Base-by-base conservation (phyloP, 441 rosid genomes). In the Syzygium syzygioides region DNA sequence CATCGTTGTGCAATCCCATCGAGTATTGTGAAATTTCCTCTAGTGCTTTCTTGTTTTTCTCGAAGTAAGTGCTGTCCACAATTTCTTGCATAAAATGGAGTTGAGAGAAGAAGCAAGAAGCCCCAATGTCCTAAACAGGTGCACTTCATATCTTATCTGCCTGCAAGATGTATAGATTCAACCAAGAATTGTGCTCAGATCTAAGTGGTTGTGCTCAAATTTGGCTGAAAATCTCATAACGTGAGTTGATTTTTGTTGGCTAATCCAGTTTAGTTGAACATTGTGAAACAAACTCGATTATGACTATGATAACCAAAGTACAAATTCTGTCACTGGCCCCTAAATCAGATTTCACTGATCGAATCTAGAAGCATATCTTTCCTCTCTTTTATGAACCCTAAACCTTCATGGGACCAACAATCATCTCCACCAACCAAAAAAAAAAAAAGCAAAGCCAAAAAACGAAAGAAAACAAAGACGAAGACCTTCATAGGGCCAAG, bases 1-100 rank as follows among this genome's bases (percentile, higher is more conserved):
- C 50, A 56, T 87, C 68, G 85, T 48, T 48, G 85, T 87, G 41
- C 93, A 88, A 45, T 34, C 89, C 20, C 56, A n/a, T 48, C 86
- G 85, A 79, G 50, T 53, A 11, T 60, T 55, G 79, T 89, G 86
- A 25, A 64, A 76, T 60, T 91, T 86, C 14, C 37, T n/a, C 37
- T 84, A 62, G 59, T 28, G 86, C 0, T 87, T 87, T 89, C 88
- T 87, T 57, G 87, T 84, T 84, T 48, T 86, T 85, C 85, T 52
- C 76, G 60, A 41, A 87, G 87, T 48, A 25, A 34, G 80, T 68
- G 14, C 20, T 68, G 79, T 18, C 79, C 34, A 19, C 14, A 71
- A 71, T 71, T 37, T 5, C 83, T 25, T 20, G 83, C 83, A 71
- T 71, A 12, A 55, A 37, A 37, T 20, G 52, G 83, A 37, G 25